These are phyloP conservation scores for Xylaria sp. DNA, from an alignment of 2,329 filamentous ascomycete species.

Conservation along the genomic window DNA sequence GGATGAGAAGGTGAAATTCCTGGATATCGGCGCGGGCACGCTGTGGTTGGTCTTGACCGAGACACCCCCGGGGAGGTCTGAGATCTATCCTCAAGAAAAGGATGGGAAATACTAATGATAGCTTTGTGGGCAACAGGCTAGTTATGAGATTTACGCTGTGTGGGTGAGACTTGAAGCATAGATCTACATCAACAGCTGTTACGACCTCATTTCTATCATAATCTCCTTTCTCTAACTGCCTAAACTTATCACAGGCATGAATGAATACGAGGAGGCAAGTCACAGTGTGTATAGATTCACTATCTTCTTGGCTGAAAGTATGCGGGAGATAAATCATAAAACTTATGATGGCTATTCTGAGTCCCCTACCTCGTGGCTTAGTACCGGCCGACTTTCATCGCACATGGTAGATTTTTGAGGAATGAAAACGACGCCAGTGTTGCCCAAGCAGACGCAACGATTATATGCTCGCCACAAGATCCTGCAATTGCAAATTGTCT, in stretches of 20 bases:
- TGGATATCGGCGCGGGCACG: constrained; percentile 31
- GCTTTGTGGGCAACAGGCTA: not conserved
- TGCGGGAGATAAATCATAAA: no score
- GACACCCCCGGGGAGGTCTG: not conserved
- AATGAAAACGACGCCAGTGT: not conserved
- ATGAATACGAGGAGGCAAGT: not conserved
- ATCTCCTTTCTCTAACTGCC: not conserved
- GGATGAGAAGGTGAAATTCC: not conserved
- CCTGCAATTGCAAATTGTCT: not conserved
- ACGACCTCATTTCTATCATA: not conserved
- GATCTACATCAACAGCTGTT: not conserved
- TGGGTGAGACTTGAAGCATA: not conserved
- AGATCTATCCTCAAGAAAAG: not conserved
- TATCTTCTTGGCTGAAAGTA: not conserved
- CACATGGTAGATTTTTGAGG: not conserved
- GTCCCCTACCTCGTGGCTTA: not conserved
- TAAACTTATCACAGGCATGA: not conserved
- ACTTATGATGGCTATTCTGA: not conserved
- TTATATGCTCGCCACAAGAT: not conserved
- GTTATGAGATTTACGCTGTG: not conserved
- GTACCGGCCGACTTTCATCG: not conserved
- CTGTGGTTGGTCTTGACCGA: constrained; percentile 37
- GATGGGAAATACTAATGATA: not conserved
- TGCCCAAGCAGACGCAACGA: not conserved
- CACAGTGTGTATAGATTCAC: not conserved